These are phyloP conservation scores for Hypoxylon sp. DNA, from an alignment of 2,329 filamentous ascomycete genomes.

Conservation along the genomic window DNA sequence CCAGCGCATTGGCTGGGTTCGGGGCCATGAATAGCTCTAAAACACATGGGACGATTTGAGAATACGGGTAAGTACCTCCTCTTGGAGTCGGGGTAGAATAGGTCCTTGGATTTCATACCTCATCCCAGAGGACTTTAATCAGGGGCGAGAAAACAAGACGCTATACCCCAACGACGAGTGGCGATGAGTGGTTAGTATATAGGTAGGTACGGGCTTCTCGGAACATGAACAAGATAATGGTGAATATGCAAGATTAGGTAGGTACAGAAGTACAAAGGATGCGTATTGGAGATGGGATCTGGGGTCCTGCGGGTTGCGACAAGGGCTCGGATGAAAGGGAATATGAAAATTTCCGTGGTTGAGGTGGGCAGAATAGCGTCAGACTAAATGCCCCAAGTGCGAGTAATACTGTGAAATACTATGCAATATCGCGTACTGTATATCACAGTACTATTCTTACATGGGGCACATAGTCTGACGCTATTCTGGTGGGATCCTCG, in stretches of 20 bases:
- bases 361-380: no score
- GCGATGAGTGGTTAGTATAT: slow-evolving; percentile 19
- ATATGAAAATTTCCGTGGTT: slow-evolving; percentile 42
- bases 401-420: no score
- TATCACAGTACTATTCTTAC: no score
- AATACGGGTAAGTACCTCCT: slow-evolving; percentile 5
- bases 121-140: not conserved
- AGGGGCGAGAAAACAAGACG: not conserved
- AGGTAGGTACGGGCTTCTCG: slow-evolving; percentile 11
- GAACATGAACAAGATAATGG: slow-evolving; percentile 11
- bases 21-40: slow-evolving; percentile 21
- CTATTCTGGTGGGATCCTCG: slow-evolving; percentile 37
- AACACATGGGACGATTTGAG: slow-evolving; percentile 15
- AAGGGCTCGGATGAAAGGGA: slow-evolving; percentile 46
- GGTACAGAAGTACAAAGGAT: slow-evolving; percentile 29
- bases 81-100: not conserved
- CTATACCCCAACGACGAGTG: slow-evolving; percentile 4
- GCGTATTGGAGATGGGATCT: slow-evolving; percentile 42
- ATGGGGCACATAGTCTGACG: no score
- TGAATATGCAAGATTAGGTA: not conserved
- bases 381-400: no score
- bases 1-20: slow-evolving; percentile 34
- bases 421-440: no score
- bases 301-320: slow-evolving; percentile 33
- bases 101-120: not conserved